Percentiles rank a stretch among this genome's conserved stretches.
phyloP scores from a whole-genome alignment of 192 early-diverging fungal species.

The Allomyces macrogynus region DNA sequence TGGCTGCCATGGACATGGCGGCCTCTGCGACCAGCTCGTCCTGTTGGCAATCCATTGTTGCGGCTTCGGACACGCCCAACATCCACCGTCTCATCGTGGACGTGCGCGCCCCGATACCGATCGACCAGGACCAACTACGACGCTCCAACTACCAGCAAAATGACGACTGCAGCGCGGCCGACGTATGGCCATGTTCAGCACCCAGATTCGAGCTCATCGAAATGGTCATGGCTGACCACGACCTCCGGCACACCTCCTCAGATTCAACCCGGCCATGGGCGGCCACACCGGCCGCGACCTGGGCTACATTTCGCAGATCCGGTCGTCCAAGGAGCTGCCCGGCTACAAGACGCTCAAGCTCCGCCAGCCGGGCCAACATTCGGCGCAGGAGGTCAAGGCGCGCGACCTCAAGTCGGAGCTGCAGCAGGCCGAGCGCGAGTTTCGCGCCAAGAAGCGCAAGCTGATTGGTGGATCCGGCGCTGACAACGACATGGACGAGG shows the following conservation, averaged over 20 bases:
- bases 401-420: conserved; percentile 46
- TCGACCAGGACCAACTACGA: too few species aligned
- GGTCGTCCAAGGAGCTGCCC: conserved; percentile 27
- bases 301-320: neutral
- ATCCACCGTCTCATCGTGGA: too few species aligned
- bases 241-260: neutral
- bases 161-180: conserved; percentile 49
- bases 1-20: too few species aligned
- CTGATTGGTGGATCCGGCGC: conserved; percentile 8
- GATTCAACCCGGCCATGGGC: conserved; percentile 2
- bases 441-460: conserved; percentile 27
- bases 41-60: neutral
- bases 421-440: conserved; percentile 38
- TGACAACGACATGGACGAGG: conserved; percentile 19
- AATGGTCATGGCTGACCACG: conserved; percentile 24
- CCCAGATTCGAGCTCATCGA: conserved; percentile 32
- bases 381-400: conserved; percentile 28
- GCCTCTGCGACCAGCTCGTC: too few species aligned
- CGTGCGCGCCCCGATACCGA: too few species aligned
- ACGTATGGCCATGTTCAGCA: conserved; percentile 61
- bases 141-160: conserved; percentile 3
- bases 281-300: conserved; percentile 2
- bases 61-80: too few species aligned
- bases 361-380: conserved; percentile 37
- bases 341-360: conserved; percentile 60